Conservation (phyloP, 192 early-diverging fungal species). For the Coemansia sp. region DNA sequence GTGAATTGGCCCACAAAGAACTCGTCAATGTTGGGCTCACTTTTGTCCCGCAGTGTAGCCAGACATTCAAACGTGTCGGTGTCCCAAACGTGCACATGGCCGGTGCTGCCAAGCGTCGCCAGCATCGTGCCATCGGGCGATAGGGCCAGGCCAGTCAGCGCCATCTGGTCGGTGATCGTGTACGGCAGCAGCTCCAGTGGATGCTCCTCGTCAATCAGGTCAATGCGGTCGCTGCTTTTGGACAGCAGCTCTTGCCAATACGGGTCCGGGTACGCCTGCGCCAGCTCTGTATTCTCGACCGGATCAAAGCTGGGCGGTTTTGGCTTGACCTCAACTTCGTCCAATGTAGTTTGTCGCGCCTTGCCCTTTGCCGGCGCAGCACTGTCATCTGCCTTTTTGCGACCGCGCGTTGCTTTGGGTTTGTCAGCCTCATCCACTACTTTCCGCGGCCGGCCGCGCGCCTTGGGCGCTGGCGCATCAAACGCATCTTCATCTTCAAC, state of each 20-base stretch:
- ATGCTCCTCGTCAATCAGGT: slow-evolving; percentile 64
- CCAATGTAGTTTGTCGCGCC: slow-evolving; percentile 41
- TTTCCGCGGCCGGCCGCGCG: slow-evolving; percentile 43
- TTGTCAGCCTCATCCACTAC: slow-evolving; percentile 13
- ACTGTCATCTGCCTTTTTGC: slow-evolving; percentile 25
- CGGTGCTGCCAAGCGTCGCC: slow-evolving; percentile 80
- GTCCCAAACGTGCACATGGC: slow-evolving; percentile 77
- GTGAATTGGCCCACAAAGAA: slow-evolving; percentile 82
- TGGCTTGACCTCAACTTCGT: slow-evolving; percentile 26
- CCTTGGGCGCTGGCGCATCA: slow-evolving; percentile 19
- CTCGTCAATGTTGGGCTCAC: slow-evolving; percentile 84
- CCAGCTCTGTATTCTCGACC: slow-evolving; percentile 47
- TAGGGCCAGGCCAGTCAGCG: slow-evolving; percentile 79
- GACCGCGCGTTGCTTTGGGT: slow-evolving; percentile 36
- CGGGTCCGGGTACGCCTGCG: slow-evolving; percentile 53
- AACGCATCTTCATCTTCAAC: slow-evolving; percentile 21
- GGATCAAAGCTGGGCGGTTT: slow-evolving; percentile 53
- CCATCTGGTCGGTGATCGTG: slow-evolving; percentile 71
- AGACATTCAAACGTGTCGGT: slow-evolving; percentile 66
- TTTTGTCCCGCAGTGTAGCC: slow-evolving; percentile 66
- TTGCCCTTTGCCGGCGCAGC: slow-evolving; percentile 35
- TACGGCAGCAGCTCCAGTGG: slow-evolving; percentile 62
- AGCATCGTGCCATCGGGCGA: slow-evolving; percentile 82
- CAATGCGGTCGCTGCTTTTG: slow-evolving; percentile 19
- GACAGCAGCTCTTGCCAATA: slow-evolving; percentile 35